Evolutionary conservation across 208 protist genomes (phyloP), one percentile per base, ranked within the genome.

Genomic region (Balamuthia mandrillaris): DNA sequence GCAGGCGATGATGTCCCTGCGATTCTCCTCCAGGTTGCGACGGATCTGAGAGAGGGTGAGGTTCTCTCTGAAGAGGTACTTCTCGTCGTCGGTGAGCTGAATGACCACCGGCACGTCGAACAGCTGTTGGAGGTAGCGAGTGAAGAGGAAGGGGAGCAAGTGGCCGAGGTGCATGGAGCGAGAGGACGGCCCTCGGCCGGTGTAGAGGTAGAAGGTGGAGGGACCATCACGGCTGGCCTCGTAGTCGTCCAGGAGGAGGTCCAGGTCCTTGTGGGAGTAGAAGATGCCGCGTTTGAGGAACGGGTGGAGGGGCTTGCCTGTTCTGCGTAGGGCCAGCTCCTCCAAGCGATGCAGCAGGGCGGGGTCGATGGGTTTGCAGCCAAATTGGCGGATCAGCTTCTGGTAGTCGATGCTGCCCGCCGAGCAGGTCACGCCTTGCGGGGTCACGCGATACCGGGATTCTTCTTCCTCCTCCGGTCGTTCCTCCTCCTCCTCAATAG

Each of bases 51-150:
- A 91, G 7, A 98, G 84, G 14, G 89, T 86, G 47, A 97, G 90
- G n/a, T n/a, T n/a, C 83, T 96, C 95, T 65, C 98, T 98, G 86
- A 97, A 99, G 37, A 99, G 93, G 68, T 95, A 99, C 91, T 99
- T 99, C 88, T 99, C 98, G 89, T 99, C 98, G 85, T 99, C 98
- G n/a, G 98, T 99, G 84, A 99, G 94, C 88, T 99, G 98, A 77
- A 99, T 97, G 14, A 99, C 97, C 3, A 99, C 84, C 24, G 97
- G 96, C 24, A 98, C 94, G 31, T 94, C 86, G 70, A 99, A 97
- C 9, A 90, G 93, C 18, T 99, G 97, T 90, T 99, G 98, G 66
- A 99, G 90, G 75, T 98, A 96, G 86, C 98, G 96, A 10, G 96
- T 98, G 58, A 99, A 96, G 12, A 99, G 52, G 82, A 99, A 99